Base-by-base conservation (phyloP, 2,329 filamentous ascomycete species). In the Pyricularia sp. region DNA sequence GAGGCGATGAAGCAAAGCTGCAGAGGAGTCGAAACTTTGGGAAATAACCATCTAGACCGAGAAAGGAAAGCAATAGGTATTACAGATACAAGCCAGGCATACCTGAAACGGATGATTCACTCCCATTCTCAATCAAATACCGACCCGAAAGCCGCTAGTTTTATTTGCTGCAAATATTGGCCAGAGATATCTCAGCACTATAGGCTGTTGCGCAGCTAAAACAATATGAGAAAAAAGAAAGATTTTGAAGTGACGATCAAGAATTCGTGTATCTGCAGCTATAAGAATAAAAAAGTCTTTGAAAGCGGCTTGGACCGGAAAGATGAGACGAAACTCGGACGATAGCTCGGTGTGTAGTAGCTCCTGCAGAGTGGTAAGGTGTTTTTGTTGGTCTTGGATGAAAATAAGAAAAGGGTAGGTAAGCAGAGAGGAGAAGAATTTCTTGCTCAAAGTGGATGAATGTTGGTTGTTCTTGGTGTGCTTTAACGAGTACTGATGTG, bases 21-120 rank as follows among this genome's bases (percentile, higher is more conserved):
- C 13, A 28, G 26, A 31, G 26, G 13, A 61, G 59, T 30, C 26
- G 28, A 31, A 62, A 57, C 28, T 69, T 70, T 70, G 69, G 53
- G 62, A 30, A 28, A 59, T 28, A 12, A 57, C 16, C 9, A 57
- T 24, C 53, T 26, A 26, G 53, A 57, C 22, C 53, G 22, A 28
- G 22, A 28, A 19, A 4, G 53, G 24, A 57, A 57, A 57, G 22
- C 22, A 57, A 57, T 26, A 5, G 8, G 24, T 6, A 24, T 26
- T 26, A 57, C 8, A 57, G 16, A 28, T 24, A 57, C 24, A 26
- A 57, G 22, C 53, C 19, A 24, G 24, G 22, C 53, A 26, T 57
- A 57, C 53, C 53, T 57, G 53, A 57, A 57, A 57, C 53, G 53
- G n/a, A 26, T 57, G 53, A 26, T 57, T 57, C 24, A 57, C 53